phyloP scores from a whole-genome alignment of 208 protist species.

The Angomonas ambiguus region DNA sequence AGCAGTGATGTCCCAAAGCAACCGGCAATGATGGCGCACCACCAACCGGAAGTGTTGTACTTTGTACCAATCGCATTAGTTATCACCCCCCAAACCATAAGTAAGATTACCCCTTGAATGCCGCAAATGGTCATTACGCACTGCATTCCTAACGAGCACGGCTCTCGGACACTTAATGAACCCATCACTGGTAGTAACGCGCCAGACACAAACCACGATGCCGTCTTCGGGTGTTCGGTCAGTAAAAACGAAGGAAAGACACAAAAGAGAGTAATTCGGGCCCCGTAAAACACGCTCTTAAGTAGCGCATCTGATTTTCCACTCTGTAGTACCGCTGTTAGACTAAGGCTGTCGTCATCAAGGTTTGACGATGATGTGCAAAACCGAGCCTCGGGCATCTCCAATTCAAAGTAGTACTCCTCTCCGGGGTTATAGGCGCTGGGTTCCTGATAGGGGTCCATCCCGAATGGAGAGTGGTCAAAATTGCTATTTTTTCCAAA shows the following conservation, averaged over 20 bases:
- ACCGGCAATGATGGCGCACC: constrained; percentile 51
- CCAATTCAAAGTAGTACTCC: background rate
- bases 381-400: background rate
- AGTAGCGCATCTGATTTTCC: background rate
- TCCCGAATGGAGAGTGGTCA: background rate
- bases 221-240: background rate
- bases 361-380: background rate
- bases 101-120: constrained; percentile 22
- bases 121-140: constrained; percentile 22
- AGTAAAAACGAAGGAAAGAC: background rate
- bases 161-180: background rate
- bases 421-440: background rate
- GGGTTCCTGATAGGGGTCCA: background rate
- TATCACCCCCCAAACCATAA: constrained; percentile 36
- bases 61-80: constrained; percentile 36
- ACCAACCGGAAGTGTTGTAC: constrained; percentile 40
- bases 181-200: constrained; percentile 1
- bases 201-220: constrained; percentile 3
- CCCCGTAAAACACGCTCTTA: constrained; percentile 1
- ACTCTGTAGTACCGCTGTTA: background rate
- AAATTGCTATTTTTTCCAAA: background rate
- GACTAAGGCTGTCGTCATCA: background rate
- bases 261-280: background rate
- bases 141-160: constrained; percentile 34
- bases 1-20: constrained; percentile 30